A percentile compares a stretch with the other conserved stretches of the same genome.
Evolutionary conservation across 2,329 filamentous ascomycete genomes (phyloP).

Genomic region (Pseudogymnoascus sp.): DNA sequence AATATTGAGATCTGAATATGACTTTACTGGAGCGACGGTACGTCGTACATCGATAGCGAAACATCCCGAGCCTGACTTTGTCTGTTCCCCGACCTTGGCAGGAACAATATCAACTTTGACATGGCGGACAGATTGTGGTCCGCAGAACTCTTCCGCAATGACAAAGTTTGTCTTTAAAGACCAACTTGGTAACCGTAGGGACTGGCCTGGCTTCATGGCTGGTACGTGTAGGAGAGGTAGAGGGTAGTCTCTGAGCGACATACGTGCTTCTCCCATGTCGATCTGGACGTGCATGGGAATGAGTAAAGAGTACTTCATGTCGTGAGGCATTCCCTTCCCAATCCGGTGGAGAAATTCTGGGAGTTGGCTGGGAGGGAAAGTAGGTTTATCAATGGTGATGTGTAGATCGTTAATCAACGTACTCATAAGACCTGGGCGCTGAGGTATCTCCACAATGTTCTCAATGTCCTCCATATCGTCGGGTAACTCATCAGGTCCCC

Average conservation of each 20-base stretch:
- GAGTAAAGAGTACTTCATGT: conserved; percentile 84
- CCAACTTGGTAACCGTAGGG: conserved; percentile 69
- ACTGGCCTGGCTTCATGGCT: conserved; percentile 68
- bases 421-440: conserved; percentile 75
- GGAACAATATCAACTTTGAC: conserved; percentile 81
- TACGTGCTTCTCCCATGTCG: conserved; percentile 79
- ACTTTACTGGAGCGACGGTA: conserved; percentile 91
- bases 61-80: conserved; percentile 47
- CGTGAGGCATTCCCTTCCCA: conserved; percentile 91
- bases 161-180: conserved; percentile 87
- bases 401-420: conserved; percentile 76
- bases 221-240: conserved; percentile 87
- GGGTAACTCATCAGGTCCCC: conserved; percentile 70
- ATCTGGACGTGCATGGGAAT: conserved; percentile 85
- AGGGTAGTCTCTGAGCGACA: conserved; percentile 88
- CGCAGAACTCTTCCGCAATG: conserved; percentile 85
- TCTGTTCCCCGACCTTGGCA: conserved; percentile 47
- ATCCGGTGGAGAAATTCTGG: conserved; percentile 79
- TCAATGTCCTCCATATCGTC: conserved; percentile 78
- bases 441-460: conserved; percentile 74
- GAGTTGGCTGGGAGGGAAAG: conserved; percentile 73
- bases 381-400: conserved; percentile 81
- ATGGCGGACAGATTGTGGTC: conserved; percentile 68
- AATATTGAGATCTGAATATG: conserved; percentile 84
- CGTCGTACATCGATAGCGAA: conserved; percentile 82